Evolutionary conservation across 768 basidiomycete species (phyloP).

Genomic region (Candolleomyces aberdarensis): DNA sequence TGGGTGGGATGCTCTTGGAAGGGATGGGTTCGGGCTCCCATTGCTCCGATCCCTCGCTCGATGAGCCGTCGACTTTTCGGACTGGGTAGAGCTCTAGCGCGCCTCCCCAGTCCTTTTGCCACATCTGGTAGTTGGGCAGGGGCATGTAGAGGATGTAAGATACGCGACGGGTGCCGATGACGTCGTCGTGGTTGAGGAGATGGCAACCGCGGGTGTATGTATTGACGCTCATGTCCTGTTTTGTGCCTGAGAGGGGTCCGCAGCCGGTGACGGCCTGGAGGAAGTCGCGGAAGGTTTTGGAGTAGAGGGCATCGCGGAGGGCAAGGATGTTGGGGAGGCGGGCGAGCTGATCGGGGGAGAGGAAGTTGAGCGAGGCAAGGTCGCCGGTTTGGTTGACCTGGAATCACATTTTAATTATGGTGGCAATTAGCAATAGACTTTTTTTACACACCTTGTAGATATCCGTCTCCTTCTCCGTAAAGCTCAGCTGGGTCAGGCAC

Average conservation of each 20-base stretch:
- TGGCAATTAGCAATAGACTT: neutral
- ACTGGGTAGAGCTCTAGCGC: slow-evolving; percentile 92
- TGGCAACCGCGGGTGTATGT: slow-evolving; percentile 90
- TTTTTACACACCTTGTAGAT: slow-evolving; percentile 79
- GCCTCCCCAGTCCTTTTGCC: slow-evolving; percentile 91
- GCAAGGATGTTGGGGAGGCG: slow-evolving; percentile 76
- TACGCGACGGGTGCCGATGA: slow-evolving; percentile 89
- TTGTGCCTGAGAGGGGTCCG: slow-evolving; percentile 84
- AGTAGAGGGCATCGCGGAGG: slow-evolving; percentile 92
- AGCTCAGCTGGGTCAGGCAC: slow-evolving; percentile 72
- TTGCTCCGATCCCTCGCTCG: slow-evolving; percentile 31
- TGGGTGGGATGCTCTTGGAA: slow-evolving; percentile 65
- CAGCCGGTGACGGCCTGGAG: slow-evolving; percentile 87
- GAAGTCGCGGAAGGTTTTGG: slow-evolving; percentile 74
- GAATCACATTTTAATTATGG: neutral
- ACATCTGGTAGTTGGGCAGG: slow-evolving; percentile 64
- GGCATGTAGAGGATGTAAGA: slow-evolving; percentile 98
- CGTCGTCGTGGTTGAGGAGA: slow-evolving; percentile 97
- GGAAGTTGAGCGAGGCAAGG: slow-evolving; percentile 87
- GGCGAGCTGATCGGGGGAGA: slow-evolving; percentile 71
- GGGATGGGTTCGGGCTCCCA: slow-evolving; percentile 70
- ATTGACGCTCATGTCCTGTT: slow-evolving; percentile 95
- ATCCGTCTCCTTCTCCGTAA: slow-evolving; percentile 95
- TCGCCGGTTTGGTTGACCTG: slow-evolving; percentile 98
- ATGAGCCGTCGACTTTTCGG: slow-evolving; percentile 42